Evolutionary conservation across 371 early-diverging fungal genomes (phyloP).

Genomic region (Syncephalis fuscata): DNA sequence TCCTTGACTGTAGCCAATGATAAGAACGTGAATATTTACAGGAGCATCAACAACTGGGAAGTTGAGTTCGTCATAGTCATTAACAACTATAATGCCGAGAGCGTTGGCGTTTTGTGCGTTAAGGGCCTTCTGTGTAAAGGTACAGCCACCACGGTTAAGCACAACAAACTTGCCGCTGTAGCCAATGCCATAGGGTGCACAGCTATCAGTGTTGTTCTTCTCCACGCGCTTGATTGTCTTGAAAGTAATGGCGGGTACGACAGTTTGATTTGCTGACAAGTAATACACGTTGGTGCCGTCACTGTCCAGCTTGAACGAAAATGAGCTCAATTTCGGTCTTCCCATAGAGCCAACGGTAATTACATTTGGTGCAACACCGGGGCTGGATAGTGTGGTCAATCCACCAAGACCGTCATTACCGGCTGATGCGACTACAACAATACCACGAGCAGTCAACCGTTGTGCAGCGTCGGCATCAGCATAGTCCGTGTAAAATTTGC

Average conservation of each 20-base stretch:
- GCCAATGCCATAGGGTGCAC: neutral
- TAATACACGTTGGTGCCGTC: neutral
- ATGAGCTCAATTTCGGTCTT: slow-evolving; percentile 9
- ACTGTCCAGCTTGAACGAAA: too few species aligned
- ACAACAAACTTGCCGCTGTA: slow-evolving; percentile 32
- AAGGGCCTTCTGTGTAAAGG: slow-evolving; percentile 21
- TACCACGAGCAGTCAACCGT: slow-evolving; percentile 17
- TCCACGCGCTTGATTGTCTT: too few species aligned
- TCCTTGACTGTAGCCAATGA: too few species aligned
- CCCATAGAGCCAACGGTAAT: slow-evolving; percentile 62
- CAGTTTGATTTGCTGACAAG: too few species aligned
- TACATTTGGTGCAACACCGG: slow-evolving; percentile 37
- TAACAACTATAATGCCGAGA: slow-evolving; percentile 28
- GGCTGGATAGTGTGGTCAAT: slow-evolving; percentile 32
- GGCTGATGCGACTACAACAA: slow-evolving; percentile 31
- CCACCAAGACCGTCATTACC: slow-evolving; percentile 60
- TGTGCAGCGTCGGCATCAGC: slow-evolving; percentile 20
- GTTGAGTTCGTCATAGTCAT: slow-evolving; percentile 15
- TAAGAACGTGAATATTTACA: too few species aligned
- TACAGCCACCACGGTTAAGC: slow-evolving; percentile 41
- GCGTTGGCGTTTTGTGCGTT: slow-evolving; percentile 43
- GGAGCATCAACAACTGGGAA: slow-evolving; percentile 8
- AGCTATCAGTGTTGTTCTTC: neutral
- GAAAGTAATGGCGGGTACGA: too few species aligned
- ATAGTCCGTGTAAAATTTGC: slow-evolving; percentile 21